Evolutionary conservation across 1,284 basidiomycete genomes (phyloP).

Genomic region (Pterulicium gracile): DNA sequence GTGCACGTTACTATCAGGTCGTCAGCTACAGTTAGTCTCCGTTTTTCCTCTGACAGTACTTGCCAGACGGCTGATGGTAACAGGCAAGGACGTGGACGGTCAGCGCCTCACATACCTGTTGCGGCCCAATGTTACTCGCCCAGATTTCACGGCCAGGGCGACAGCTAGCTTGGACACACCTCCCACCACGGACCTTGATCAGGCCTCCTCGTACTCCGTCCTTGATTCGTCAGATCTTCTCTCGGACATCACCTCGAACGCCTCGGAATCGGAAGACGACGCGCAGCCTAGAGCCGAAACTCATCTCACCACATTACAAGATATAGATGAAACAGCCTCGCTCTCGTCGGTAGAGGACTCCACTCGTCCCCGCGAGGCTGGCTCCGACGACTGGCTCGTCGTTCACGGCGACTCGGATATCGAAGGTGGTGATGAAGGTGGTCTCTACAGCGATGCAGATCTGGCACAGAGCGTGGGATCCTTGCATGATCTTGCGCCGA

Average conservation of each 20-base stretch:
- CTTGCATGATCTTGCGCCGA: conserved; percentile 9
- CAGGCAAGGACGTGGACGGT: conserved; percentile 59
- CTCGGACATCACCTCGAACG: conserved; percentile 30
- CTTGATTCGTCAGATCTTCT: conserved; percentile 36
- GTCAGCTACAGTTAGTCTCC: conserved; percentile 67
- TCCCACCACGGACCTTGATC: conserved; percentile 57
- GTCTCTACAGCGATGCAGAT: conserved; percentile 18
- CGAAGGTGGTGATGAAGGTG: conserved; percentile 23
- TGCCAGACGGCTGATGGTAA: conserved; percentile 5
- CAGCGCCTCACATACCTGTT: conserved; percentile 65
- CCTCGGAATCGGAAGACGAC: conserved; percentile 34
- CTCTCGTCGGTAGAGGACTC: conserved; percentile 16
- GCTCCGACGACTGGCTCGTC: conserved; percentile 23
- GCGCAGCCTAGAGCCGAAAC: conserved; percentile 18
- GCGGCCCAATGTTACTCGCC: conserved; percentile 59
- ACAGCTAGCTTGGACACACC: conserved; percentile 48
- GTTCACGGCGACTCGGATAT: conserved; percentile 20
- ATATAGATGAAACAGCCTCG: conserved; percentile 23
- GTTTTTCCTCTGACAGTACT: conserved; percentile 3
- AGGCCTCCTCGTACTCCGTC: conserved; percentile 26
- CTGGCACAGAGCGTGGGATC: conserved; percentile 16
- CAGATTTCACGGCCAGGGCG: conserved; percentile 29
- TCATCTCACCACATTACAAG: conserved; percentile 14
- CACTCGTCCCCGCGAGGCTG: conserved; percentile 13
- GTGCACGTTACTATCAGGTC: conserved; percentile 65